These are phyloP conservation scores for Claviceps pusilla DNA, from an alignment of 2,329 filamentous ascomycete species.

Conservation along the genomic window DNA sequence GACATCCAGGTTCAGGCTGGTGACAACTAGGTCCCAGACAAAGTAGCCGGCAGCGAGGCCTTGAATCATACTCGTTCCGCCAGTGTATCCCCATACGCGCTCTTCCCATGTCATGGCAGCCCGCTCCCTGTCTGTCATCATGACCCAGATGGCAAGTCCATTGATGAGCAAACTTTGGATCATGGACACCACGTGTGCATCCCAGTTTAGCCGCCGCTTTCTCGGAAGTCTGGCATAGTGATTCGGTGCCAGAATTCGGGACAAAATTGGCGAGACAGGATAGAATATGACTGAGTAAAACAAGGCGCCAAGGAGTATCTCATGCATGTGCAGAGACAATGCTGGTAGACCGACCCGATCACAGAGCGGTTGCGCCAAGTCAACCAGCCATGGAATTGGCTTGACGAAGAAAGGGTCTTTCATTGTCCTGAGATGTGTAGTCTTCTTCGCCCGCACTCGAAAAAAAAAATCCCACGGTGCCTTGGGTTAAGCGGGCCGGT, in stretches of 20 bases:
- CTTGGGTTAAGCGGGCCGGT: background rate
- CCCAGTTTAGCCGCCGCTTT: constrained; percentile 60
- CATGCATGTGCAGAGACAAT: constrained; percentile 63
- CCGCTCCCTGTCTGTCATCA: constrained; percentile 53
- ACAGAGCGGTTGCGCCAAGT: constrained; percentile 48
- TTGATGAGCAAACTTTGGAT: constrained; percentile 63
- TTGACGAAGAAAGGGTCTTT: constrained; percentile 56
- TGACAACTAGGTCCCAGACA: constrained; percentile 65
- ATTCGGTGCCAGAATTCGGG: constrained; percentile 43
- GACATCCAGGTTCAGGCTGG: constrained; percentile 49
- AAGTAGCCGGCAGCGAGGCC: constrained; percentile 70
- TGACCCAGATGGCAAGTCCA: constrained; percentile 56
- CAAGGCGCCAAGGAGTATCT: constrained; percentile 50
- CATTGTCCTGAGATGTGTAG: constrained; percentile 31
- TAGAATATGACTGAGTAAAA: constrained; percentile 56
- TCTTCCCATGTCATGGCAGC: constrained; percentile 49
- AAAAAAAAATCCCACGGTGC: background rate
- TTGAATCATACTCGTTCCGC: constrained; percentile 56
- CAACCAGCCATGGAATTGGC: constrained; percentile 40
- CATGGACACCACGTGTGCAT: constrained; percentile 74
- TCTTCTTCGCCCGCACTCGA: background rate
- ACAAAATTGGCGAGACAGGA: constrained; percentile 53
- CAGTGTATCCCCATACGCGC: constrained; percentile 65
- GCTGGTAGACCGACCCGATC: constrained; percentile 46
- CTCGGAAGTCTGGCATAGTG: constrained; percentile 49